These are phyloP conservation scores for Sarocladiaceae sp. DNA, from an alignment of 2,329 filamentous ascomycete species.

Conservation along the genomic window DNA sequence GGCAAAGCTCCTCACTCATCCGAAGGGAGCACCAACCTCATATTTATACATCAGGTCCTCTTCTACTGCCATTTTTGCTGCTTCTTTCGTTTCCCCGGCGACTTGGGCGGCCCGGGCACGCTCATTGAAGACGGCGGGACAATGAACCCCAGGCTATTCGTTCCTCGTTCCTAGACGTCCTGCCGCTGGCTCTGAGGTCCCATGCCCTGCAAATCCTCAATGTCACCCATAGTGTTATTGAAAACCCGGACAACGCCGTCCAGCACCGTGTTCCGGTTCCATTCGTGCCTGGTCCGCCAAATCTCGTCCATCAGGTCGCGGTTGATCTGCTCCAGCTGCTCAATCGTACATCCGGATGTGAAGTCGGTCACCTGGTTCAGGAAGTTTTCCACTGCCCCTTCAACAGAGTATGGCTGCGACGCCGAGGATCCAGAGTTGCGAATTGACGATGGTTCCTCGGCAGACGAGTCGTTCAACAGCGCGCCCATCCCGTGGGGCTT, in stretches of 20 bases:
- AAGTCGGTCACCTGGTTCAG: slow-evolving; percentile 56
- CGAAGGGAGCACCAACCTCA: neutral
- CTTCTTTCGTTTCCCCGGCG: neutral
- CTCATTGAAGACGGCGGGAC: neutral
- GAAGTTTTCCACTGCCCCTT: slow-evolving; percentile 48
- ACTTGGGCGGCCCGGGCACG: neutral
- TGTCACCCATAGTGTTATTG: slow-evolving; percentile 66
- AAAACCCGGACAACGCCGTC: slow-evolving; percentile 61
- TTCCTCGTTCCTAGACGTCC: slow-evolving; percentile 3
- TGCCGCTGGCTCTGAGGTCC: slow-evolving; percentile 34
- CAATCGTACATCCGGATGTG: slow-evolving; percentile 76
- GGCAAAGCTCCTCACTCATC: neutral
- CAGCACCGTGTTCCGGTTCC: slow-evolving; percentile 74
- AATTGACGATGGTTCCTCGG: slow-evolving; percentile 13
- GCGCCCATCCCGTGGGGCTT: slow-evolving; percentile 21
- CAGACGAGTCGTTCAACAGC: slow-evolving; percentile 2
- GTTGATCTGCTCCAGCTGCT: slow-evolving; percentile 92
- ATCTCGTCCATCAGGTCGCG: slow-evolving; percentile 84
- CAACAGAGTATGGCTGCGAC: slow-evolving; percentile 35
- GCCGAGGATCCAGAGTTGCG: slow-evolving; percentile 29
- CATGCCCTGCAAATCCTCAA: slow-evolving; percentile 47
- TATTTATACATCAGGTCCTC: neutral
- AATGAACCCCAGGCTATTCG: neutral
- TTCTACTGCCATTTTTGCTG: neutral
- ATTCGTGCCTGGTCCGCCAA: slow-evolving; percentile 73